Evolutionary conservation across 2,329 filamentous ascomycete species (phyloP).

Genomic region (Blastomyces gilchristii): DNA sequence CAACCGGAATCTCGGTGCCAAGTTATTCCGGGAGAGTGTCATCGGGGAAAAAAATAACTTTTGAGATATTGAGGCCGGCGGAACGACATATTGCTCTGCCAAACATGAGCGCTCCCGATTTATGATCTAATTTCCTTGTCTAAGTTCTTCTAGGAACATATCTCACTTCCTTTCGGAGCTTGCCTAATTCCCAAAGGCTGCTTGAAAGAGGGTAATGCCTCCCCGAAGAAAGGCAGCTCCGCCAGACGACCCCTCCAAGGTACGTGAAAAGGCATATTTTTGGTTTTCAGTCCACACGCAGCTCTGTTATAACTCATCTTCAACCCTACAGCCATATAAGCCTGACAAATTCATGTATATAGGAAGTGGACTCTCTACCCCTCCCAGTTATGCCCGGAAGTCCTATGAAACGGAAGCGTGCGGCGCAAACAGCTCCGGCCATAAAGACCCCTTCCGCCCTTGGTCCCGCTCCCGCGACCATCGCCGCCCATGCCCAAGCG

Average conservation of each 20-base stretch:
- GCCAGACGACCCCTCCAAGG: constrained; percentile 24
- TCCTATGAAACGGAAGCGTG: constrained; percentile 10
- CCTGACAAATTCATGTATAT: background rate
- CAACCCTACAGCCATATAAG: constrained; percentile 11
- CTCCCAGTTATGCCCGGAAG: constrained; percentile 9
- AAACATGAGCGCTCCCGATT: constrained; percentile 1
- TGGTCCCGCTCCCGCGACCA: background rate
- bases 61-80: no score
- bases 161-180: background rate
- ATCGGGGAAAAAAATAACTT: background rate
- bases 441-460: background rate
- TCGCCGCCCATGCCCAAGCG: background rate
- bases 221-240: constrained; percentile 29
- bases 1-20: background rate
- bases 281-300: constrained; percentile 19
- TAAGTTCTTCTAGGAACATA: background rate
- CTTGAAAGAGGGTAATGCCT: constrained; percentile 22
- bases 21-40: background rate
- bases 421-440: constrained; percentile 2
- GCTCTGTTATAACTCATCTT: background rate
- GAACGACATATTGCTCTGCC: background rate
- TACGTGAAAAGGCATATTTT: constrained; percentile 12
- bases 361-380: background rate
- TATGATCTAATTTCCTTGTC: constrained; percentile 1
- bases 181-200: background rate